Base-by-base conservation (phyloP, 805 yeast genomes). In the Suhomyces vadensis region DNA sequence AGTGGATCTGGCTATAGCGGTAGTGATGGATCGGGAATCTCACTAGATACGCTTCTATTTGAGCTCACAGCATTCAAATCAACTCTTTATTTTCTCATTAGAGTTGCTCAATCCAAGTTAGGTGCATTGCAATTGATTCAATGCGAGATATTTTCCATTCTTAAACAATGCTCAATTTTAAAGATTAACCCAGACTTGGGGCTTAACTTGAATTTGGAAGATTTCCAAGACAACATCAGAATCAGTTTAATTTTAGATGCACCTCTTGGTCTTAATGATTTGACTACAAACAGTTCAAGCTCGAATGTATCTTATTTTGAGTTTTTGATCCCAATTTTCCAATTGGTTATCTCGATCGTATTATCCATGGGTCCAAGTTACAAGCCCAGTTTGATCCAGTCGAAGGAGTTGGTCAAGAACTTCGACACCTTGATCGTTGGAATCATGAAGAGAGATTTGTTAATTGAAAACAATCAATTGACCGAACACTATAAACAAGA, bases 81-180 rank as follows among this genome's bases (percentile, higher is more conserved):
- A 0, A 79, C 85, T 0, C 60, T 88, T 33, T 81, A 82, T 46
- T 75, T 91, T 39, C 67, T 92, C 48, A 74, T 83, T 1, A 77
- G 94, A 51, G 75, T 92, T 9, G 88, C 95, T 0, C 88, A 85
- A 56, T 79, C 86, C 0, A 79, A 87, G 49, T 57, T 61, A 6
- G 98, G 99, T 3, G 90, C 97, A 0, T 78, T 79, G 39, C 84
- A 82, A 43, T 67, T 92, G 42, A 64, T 90, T 19, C 89, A 88
- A 54, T 78, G 85, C 52, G 92, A 85, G 39, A 61, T 92, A 6
- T 83, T 90, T 60, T 75, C 80, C 13, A 69, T 79, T 0, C 69
- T 91, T 42, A 77, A 73, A 44, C 69, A 77, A 9, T 78, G 84
- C 31, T 65, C 65, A 14, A 77, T 89, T 49, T 65, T 88, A 35